Evolutionary conservation across 78 protist genomes (phyloP).

Genomic region (Neovahlkampfia damariscottae): DNA sequence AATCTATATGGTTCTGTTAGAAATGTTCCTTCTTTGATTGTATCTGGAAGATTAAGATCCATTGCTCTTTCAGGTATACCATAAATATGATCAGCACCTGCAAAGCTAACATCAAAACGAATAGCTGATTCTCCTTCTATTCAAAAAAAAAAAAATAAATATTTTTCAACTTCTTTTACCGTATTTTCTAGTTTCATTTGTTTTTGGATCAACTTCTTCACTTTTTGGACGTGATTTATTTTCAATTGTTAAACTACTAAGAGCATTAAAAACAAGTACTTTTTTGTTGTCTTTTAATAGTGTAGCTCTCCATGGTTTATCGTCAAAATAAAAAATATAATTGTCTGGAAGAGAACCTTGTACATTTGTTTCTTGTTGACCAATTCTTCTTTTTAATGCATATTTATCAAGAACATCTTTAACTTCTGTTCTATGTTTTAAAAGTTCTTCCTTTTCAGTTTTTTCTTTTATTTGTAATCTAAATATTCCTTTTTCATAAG

Average conservation of each 20-base stretch:
- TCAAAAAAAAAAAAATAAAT: neutral
- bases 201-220: neutral
- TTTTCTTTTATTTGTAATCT: neutral
- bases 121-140: neutral
- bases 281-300: neutral
- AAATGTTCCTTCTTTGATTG: neutral
- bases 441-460: neutral
- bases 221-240: neutral
- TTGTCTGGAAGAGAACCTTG: too few relatives aligned
- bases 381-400: neutral
- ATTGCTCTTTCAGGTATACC: constrained; percentile 88
- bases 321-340: too few relatives aligned
- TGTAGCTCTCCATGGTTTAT: neutral
- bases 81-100: constrained; percentile 44
- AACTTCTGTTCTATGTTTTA: neutral
- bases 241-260: neutral
- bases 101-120: constrained; percentile 29
- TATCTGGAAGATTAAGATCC: constrained; percentile 37
- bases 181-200: neutral
- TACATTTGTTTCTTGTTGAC: neutral
- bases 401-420: neutral
- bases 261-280: neutral
- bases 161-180: neutral
- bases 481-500: neutral
- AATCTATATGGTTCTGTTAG: constrained; percentile 86